phyloP scores from a whole-genome alignment of 2,329 filamentous ascomycete genomes.

The Aureobasidium sp. region DNA sequence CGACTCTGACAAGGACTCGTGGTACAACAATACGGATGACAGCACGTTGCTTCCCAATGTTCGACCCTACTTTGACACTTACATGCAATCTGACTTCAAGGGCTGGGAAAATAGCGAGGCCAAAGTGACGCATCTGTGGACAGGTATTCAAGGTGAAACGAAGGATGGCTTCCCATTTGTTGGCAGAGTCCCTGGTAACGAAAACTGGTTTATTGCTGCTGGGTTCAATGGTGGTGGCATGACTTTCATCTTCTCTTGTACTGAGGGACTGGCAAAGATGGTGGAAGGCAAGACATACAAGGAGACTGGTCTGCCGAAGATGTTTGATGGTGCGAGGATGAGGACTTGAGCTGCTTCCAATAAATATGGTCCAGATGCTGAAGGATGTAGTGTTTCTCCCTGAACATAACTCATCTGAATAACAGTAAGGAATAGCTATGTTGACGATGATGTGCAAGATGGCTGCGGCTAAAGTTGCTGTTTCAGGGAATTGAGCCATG shows the following conservation, averaged over 20 bases:
- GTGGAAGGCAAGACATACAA: slow-evolving; percentile 30
- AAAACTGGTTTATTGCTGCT: slow-evolving; percentile 49
- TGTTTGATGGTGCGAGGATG: slow-evolving; percentile 38
- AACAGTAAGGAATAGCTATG: too few species aligned
- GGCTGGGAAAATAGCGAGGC: slow-evolving; percentile 28
- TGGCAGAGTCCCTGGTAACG: slow-evolving; percentile 35
- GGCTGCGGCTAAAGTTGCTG: background rate
- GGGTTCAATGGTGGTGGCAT: slow-evolving; percentile 57
- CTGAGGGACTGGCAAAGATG: slow-evolving; percentile 51
- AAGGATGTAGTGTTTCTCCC: too few species aligned
- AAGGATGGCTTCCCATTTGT: slow-evolving; percentile 44
- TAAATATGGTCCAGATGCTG: too few species aligned
- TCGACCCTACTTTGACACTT: slow-evolving; percentile 40
- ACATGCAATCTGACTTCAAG: slow-evolving; percentile 47
- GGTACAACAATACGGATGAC: slow-evolving; percentile 54
- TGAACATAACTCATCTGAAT: too few species aligned
- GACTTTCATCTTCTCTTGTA: slow-evolving; percentile 39
- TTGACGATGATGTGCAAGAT: too few species aligned
- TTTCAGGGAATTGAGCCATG: background rate
- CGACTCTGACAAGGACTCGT: slow-evolving; percentile 36
- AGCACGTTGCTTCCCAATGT: slow-evolving; percentile 44
- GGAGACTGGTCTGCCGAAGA: slow-evolving; percentile 46
- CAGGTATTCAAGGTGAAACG: slow-evolving; percentile 47
- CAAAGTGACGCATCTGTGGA: slow-evolving; percentile 31
- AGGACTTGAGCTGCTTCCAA: background rate